phyloP scores from a whole-genome alignment of 208 protist genomes.

The Eutreptiella sp. region DNA sequence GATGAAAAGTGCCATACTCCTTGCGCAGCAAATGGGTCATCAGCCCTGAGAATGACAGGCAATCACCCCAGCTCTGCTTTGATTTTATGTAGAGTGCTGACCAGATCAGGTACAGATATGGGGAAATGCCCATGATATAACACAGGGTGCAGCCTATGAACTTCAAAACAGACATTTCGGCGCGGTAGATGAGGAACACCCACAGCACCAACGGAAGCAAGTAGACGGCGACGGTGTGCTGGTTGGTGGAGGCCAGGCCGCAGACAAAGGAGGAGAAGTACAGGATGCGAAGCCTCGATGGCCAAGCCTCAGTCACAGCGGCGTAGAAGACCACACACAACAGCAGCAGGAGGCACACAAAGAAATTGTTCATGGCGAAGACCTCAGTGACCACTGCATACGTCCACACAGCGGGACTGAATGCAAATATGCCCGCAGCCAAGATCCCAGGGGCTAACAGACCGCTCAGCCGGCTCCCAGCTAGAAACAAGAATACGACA shows the following conservation, averaged over 20 bases:
- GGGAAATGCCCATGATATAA: slow-evolving; percentile 30
- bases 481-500: slow-evolving; percentile 21
- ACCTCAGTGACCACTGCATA: slow-evolving; percentile 46
- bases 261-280: slow-evolving; percentile 29
- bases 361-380: slow-evolving; percentile 49
- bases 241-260: slow-evolving; percentile 39
- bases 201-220: slow-evolving; percentile 33
- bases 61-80: slow-evolving; percentile 17
- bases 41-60: slow-evolving; percentile 25
- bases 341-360: slow-evolving; percentile 32
- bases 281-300: background rate
- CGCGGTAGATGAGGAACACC: slow-evolving; percentile 26
- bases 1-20: slow-evolving; percentile 47
- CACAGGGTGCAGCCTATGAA: too few relatives aligned
- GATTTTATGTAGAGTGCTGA: slow-evolving; percentile 19
- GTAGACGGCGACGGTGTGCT: slow-evolving; percentile 38
- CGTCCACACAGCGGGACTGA: slow-evolving; percentile 43
- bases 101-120: slow-evolving; percentile 34
- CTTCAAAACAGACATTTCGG: slow-evolving; percentile 17
- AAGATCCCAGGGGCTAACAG: slow-evolving; percentile 20
- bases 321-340: slow-evolving; percentile 8
- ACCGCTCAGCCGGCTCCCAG: slow-evolving; percentile 19
- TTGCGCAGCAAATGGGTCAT: slow-evolving; percentile 40
- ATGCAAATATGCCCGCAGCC: slow-evolving; percentile 30
- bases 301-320: background rate